Evolutionary conservation across 306 rosid species (phyloP).

Genomic region (Dalbergia cultrata): DNA sequence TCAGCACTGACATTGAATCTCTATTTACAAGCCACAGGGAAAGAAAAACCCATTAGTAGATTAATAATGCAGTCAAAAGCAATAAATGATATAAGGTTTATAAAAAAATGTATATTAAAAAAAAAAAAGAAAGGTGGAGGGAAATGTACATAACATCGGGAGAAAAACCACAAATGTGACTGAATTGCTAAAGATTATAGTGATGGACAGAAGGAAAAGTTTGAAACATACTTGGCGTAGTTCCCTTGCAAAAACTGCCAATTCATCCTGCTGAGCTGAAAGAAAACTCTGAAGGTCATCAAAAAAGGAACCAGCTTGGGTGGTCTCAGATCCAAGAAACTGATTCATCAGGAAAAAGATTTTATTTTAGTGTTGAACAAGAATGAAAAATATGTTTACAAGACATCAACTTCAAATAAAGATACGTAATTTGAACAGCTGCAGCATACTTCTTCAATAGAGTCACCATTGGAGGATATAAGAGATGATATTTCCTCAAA

Average conservation of each 20-base stretch:
- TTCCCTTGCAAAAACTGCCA: slow-evolving; percentile 73
- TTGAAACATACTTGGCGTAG: slow-evolving; percentile 67
- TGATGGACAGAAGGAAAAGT: background rate
- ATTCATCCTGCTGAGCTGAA: slow-evolving; percentile 77
- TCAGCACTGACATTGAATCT: slow-evolving; percentile 66
- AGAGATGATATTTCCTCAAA: slow-evolving; percentile 76
- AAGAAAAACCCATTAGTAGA: slow-evolving; percentile 19
- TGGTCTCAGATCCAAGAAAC: slow-evolving; percentile 75
- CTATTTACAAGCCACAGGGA: slow-evolving; percentile 52
- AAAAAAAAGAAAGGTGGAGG: background rate
- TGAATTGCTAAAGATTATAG: slow-evolving; percentile 28
- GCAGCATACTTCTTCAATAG: slow-evolving; percentile 77
- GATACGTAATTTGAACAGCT: background rate
- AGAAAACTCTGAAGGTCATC: slow-evolving; percentile 75
- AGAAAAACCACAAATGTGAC: slow-evolving; percentile 26
- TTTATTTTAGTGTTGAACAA: background rate
- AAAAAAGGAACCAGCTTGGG: slow-evolving; percentile 67
- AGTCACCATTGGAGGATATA: slow-evolving; percentile 67
- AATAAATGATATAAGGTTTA: background rate
- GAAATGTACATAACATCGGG: background rate
- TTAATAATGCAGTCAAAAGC: background rate
- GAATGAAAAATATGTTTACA: slow-evolving; percentile 1
- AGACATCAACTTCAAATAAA: background rate
- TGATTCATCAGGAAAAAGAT: slow-evolving; percentile 47
- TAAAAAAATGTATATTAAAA: no score